phyloP scores from a whole-genome alignment of 805 yeast species.

The Hanseniaspora lachancei region DNA sequence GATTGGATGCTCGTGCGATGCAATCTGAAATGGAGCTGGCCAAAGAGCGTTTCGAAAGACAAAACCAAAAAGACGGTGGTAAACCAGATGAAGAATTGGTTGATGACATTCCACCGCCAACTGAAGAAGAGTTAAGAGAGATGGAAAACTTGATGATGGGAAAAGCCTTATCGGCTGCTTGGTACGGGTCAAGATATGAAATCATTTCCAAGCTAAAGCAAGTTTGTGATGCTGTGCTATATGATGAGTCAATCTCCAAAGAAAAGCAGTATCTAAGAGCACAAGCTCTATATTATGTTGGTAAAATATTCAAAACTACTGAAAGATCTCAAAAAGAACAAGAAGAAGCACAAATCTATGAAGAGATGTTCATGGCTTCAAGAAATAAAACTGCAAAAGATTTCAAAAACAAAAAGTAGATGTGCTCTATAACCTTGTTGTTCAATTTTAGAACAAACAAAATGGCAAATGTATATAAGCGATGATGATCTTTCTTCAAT shows the following conservation, averaged over 20 bases:
- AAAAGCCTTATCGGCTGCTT: slow-evolving; percentile 68
- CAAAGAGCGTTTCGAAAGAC: slow-evolving; percentile 30
- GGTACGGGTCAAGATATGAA: slow-evolving; percentile 72
- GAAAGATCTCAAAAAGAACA: slow-evolving; percentile 56
- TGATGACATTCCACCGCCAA: slow-evolving; percentile 39
- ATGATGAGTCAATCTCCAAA: slow-evolving; percentile 40
- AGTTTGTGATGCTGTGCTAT: slow-evolving; percentile 54
- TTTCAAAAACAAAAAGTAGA: slow-evolving; percentile 1
- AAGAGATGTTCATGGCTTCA: slow-evolving; percentile 49
- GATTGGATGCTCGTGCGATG: slow-evolving; percentile 66
- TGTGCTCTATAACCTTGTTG: too few species aligned
- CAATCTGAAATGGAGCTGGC: slow-evolving; percentile 54
- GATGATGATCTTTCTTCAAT: too few species aligned
- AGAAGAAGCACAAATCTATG: slow-evolving; percentile 66
- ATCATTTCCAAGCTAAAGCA: slow-evolving; percentile 58
- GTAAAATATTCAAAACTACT: slow-evolving; percentile 46
- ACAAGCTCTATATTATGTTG: slow-evolving; percentile 45
- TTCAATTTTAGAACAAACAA: too few species aligned
- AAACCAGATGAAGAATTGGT: slow-evolving; percentile 18
- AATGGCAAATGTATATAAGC: too few species aligned
- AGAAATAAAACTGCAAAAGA: slow-evolving; percentile 30
- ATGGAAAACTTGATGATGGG: slow-evolving; percentile 66
- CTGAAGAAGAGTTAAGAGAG: slow-evolving; percentile 52
- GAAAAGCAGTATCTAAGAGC: slow-evolving; percentile 47
- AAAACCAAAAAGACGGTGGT: slow-evolving; percentile 28